Evolutionary conservation across 2,329 filamentous ascomycete genomes (phyloP).

Genomic region (Monascus ruber): DNA sequence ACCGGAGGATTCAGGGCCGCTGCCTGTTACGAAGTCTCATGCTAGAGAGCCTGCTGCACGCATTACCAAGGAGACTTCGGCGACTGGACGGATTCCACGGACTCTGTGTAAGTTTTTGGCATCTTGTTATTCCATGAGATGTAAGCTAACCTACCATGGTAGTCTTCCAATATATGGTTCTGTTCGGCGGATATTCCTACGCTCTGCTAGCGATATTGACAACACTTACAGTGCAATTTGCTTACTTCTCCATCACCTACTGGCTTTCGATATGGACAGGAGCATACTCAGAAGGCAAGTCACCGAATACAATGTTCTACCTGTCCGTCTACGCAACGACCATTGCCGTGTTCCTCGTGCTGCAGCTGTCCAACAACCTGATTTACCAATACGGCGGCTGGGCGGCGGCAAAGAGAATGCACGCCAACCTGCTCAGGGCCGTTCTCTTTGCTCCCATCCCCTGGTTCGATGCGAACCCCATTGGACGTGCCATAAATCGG

Average conservation of each 20-base stretch:
- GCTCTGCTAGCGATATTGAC: constrained; percentile 9
- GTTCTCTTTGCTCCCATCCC: constrained; percentile 44
- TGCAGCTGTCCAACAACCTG: constrained; percentile 14
- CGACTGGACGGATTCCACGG: constrained; percentile 13
- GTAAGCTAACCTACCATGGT: neutral
- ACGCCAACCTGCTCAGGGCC: constrained; percentile 42
- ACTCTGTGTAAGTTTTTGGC: constrained; percentile 10
- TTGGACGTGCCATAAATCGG: constrained; percentile 36
- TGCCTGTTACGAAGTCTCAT: neutral
- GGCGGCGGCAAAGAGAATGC: constrained; percentile 44
- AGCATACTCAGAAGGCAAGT: constrained; percentile 9
- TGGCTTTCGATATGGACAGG: constrained; percentile 20
- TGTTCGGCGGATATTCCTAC: constrained; percentile 15
- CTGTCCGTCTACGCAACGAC: constrained; percentile 42
- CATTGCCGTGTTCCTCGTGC: constrained; percentile 23
- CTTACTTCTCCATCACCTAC: constrained; percentile 17
- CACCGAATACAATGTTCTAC: constrained; percentile 31
- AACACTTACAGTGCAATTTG: constrained; percentile 12
- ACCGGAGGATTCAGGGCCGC: constrained; percentile 2
- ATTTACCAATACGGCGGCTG: constrained; percentile 46
- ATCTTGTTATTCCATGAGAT: constrained; percentile 10
- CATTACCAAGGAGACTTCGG: constrained; percentile 12
- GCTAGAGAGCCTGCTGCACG: constrained; percentile 3
- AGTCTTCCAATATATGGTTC: constrained; percentile 14
- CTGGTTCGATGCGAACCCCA: constrained; percentile 46